Evolutionary conservation across 202 grass and related monocot species (phyloP), one percentile per base, ranked within the genome.

Genomic region (Zizania palustris): DNA sequence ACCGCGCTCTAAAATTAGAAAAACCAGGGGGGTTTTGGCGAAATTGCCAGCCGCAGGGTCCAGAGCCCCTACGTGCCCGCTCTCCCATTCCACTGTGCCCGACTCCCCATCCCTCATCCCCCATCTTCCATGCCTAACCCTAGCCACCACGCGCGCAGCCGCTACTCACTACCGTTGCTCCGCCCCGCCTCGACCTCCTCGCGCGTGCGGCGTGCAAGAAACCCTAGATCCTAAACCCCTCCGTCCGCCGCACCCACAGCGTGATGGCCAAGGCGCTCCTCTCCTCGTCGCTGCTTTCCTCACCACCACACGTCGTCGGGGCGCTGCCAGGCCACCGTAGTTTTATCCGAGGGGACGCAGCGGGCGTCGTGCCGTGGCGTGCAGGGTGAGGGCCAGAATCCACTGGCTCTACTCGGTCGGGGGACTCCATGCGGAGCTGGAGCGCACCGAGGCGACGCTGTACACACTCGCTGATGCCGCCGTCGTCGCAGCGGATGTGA

Each of bases 401-500:
- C 82, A 88, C 45, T 86, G 88, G 45, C 85, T 97, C 3, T 80
- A 85, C 12, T 67, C 91, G 10, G 45, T 77, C 19, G 75, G 51
- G 1, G 86, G 88, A n/a, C 77, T 92, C 60, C 84, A 88, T 54
- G 76, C 82, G 7, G 77, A 82, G 70, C 84, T 91, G 59, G 84
- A 90, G 70, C 88, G 86, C 71, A 72, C 88, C 19, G 86, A 97
- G 87, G 89, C 88, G 41, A 80, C 90, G 50, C 76, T 93, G 60
- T 97, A 90, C 85, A 97, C 86, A 22, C 86, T 97, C 28, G 91
- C 94, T 15, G 91, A 92, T 84, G 89, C 94, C 0, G 82, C 88
- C 8, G 90, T 89, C 45, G 83, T 89, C 67, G 81, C 85, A 7
- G 81, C 71, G 11, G 80, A 84, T 45, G 76, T 81, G 59, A 62